phyloP scores from a whole-genome alignment of 73 alveolate genomes.

The Urostyla sp. region DNA sequence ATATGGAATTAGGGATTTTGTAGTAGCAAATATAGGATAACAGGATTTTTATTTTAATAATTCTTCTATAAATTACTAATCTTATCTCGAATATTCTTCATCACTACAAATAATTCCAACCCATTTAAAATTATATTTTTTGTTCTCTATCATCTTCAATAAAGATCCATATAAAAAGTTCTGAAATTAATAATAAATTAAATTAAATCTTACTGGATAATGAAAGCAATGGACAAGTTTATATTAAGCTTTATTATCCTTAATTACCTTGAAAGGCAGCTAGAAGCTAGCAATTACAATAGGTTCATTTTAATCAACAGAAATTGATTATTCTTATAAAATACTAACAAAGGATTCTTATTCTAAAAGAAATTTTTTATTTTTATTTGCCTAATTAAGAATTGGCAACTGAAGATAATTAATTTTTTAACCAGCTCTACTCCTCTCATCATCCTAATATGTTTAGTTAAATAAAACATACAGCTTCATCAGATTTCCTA shows the following conservation, averaged over 20 bases:
- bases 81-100: not conserved
- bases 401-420: too few relatives aligned
- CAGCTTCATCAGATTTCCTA: not conserved
- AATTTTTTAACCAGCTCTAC: too few relatives aligned
- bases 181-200: not conserved
- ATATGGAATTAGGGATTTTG: not conserved
- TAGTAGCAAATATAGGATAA: constrained; percentile 20
- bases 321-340: too few relatives aligned
- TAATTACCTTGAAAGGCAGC: constrained; percentile 12
- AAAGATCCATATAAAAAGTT: constrained; percentile 27
- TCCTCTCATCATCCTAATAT: too few relatives aligned
- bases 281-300: constrained; percentile 2
- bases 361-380: too few relatives aligned
- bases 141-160: not conserved
- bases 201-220: constrained; percentile 5
- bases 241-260: constrained; percentile 18
- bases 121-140: constrained; percentile 28
- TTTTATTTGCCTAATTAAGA: too few relatives aligned
- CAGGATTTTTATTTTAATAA: not conserved
- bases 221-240: constrained; percentile 5
- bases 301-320: constrained; percentile 31
- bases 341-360: too few relatives aligned
- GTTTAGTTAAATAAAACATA: too few relatives aligned
- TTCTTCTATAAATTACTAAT: not conserved
- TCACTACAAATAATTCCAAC: not conserved